These are phyloP conservation scores for Lentinula sp. DNA, from an alignment of 768 basidiomycete species.

Conservation along the genomic window DNA sequence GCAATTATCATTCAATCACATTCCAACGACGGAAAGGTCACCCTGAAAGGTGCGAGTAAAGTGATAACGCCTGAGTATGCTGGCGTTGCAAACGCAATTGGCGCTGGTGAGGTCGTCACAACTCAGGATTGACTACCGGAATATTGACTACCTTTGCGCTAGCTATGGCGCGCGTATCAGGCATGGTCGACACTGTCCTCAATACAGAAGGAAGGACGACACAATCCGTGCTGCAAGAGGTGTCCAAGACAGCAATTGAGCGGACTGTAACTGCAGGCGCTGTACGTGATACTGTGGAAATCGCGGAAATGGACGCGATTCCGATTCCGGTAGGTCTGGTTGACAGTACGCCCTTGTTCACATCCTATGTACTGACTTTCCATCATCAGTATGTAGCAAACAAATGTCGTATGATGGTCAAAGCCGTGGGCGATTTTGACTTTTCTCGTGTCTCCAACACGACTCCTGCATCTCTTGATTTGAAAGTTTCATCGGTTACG, in stretches of 20 bases:
- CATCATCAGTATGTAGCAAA: constrained; percentile 29
- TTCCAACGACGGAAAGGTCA: constrained; percentile 13
- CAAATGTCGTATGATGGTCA: constrained; percentile 43
- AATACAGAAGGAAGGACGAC: constrained; percentile 21
- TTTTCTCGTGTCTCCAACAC: constrained; percentile 9
- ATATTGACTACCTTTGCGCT: background rate
- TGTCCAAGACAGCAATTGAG: constrained; percentile 28
- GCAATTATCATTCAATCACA: constrained; percentile 51
- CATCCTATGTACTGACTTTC: background rate
- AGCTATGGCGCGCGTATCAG: constrained; percentile 27
- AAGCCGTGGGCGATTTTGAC: constrained; percentile 45
- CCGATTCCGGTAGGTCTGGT: constrained; percentile 31
- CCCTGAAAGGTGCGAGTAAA: constrained; percentile 40
- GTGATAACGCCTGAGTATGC: constrained; percentile 44
- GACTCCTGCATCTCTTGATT: background rate
- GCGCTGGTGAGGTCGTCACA: constrained; percentile 29
- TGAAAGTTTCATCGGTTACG: background rate
- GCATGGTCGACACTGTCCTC: constrained; percentile 32
- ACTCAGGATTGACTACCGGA: background rate
- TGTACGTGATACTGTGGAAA: constrained; percentile 28
- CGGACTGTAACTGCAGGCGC: constrained; percentile 39
- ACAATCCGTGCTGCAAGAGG: constrained; percentile 22
- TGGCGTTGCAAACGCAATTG: constrained; percentile 51
- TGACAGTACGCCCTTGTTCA: background rate
- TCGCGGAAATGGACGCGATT: constrained; percentile 46